Percentiles rank a stretch among this genome's conserved stretches.
Evolutionary conservation across 495 filamentous ascomycete species (phyloP).

Genomic region (Bacidia gigantensis): DNA sequence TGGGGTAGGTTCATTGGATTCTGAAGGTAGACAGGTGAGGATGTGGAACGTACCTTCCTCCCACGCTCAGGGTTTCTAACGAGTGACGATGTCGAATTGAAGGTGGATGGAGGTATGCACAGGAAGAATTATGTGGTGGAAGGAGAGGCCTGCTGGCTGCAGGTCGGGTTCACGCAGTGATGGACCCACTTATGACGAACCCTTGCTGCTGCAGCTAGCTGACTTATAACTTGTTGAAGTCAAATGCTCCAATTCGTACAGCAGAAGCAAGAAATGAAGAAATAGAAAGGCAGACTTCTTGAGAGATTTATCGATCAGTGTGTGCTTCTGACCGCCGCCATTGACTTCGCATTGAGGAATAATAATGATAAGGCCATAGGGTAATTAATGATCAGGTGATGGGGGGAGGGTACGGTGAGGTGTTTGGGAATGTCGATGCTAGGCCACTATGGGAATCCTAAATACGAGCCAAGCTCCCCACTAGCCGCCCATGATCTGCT

Average conservation of each 20-base stretch:
- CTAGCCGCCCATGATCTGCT: too few species aligned
- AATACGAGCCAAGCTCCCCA: background rate
- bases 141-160: background rate
- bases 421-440: background rate
- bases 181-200: background rate
- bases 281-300: too few species aligned
- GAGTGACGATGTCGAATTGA: constrained; percentile 2
- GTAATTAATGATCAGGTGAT: background rate
- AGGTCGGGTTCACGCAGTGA: background rate
- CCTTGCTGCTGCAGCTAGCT: background rate
- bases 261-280: too few species aligned
- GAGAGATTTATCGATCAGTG: too few species aligned
- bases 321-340: too few species aligned
- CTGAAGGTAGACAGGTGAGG: too few species aligned
- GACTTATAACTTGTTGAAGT: background rate
- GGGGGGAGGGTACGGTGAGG: too few species aligned
- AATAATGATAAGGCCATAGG: background rate
- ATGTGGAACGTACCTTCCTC: background rate
- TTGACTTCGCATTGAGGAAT: background rate
- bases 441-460: too few species aligned
- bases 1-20: too few species aligned
- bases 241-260: too few species aligned
- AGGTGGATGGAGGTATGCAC: background rate
- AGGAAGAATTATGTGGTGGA: background rate
- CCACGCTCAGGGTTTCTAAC: background rate